Base-by-base conservation (phyloP, 2,329 filamentous ascomycete genomes). In the Phoma herbarum region DNA sequence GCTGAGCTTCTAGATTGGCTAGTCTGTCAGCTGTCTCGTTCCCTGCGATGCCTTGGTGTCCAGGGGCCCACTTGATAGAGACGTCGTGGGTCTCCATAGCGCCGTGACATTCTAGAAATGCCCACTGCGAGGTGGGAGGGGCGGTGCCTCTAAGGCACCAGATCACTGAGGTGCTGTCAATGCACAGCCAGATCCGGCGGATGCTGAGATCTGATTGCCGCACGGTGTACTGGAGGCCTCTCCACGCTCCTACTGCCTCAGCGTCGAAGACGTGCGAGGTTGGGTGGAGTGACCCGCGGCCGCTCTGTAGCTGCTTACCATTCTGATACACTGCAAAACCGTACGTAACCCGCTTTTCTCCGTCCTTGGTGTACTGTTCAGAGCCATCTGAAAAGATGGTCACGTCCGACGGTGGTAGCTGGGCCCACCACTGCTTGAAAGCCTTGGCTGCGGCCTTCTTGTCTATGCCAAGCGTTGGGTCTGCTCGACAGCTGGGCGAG, bases 301-400 rank as follows among this genome's bases (percentile, higher is more conserved):
- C 16, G 2, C 6, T 28, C 2, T 44, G 26, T 16, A 44, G 22
- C 28, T 28, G 9, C 12, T 44, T 14, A 26, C 23, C 28, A n/a
- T 44, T 44, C 20, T 35, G 22, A 22, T 47, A 31, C 25, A 46
- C 44, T 46, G 22, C 7, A 31, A 46, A 46, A 7, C 44, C 14
- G 31, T 46, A 33, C 3, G 28, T 35, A 20, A 47, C 26, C 4
- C 25, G 16, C 14, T 44, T 44, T 9, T 26, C 23, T 14, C 23
- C 23, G 12, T 44, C 23, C 23, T 44, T 44, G 26, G 14, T 44
- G 26, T 44, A 44, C 42, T 44, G 14, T n/a, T 44, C 12, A 16
- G 23, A 44, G 22, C 42, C n/a, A 44, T 44, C 42, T 44, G n/a
- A 44, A 23, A 44, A 44, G 42, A 44, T 44, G n/a, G 42, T 28